Percentiles rank a stretch among this genome's conserved stretches.
phyloP scores from a whole-genome alignment of 352 stramenopile species.

The Phytophthora megakarya region DNA sequence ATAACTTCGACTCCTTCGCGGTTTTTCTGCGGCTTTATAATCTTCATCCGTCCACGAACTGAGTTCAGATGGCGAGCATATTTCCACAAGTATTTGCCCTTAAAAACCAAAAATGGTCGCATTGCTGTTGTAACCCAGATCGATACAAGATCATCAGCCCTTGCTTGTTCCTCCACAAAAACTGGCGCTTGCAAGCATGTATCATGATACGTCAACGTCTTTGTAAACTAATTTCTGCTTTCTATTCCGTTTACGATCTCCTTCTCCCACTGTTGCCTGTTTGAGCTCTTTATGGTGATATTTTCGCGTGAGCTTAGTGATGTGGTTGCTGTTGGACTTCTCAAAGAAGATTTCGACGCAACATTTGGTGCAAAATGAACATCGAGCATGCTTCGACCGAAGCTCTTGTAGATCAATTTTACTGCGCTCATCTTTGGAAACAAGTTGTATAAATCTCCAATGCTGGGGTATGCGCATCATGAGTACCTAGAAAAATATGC shows the following conservation, averaged over 20 bases:
- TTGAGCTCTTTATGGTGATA: background rate
- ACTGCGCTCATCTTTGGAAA: background rate
- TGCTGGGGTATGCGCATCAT: background rate
- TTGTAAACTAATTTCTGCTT: background rate
- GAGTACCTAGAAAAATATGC: no score
- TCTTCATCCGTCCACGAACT: background rate
- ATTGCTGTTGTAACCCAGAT: background rate
- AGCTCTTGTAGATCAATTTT: background rate
- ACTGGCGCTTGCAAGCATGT: no score
- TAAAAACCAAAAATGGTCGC: background rate
- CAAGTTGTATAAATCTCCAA: background rate
- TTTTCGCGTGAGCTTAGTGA: background rate
- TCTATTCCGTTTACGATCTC: background rate
- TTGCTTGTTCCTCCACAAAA: no score
- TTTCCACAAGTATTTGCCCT: constrained; percentile 8
- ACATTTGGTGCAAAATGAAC: background rate
- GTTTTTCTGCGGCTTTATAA: background rate
- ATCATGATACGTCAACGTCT: no score
- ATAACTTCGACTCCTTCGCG: background rate
- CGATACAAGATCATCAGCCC: background rate
- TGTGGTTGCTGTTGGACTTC: background rate
- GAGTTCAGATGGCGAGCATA: background rate
- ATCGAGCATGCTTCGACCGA: background rate
- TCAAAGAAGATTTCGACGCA: background rate
- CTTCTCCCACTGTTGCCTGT: background rate